These are phyloP conservation scores for Daldinia loculata DNA, from an alignment of 495 filamentous ascomycete genomes.

Conservation along the genomic window DNA sequence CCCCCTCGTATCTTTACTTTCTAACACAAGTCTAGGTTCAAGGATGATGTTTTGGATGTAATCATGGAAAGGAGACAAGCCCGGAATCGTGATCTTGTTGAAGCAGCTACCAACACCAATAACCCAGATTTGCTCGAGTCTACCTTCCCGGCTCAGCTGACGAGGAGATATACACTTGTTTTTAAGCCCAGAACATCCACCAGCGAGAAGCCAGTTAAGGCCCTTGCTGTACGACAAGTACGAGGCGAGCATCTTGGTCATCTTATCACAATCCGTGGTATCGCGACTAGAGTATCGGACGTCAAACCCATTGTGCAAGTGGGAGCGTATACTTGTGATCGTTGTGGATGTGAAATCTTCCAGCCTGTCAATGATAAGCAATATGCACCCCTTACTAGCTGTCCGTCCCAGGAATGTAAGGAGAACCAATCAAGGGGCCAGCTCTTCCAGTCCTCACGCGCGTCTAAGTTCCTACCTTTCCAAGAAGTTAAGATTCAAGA, in stretches of 20 bases:
- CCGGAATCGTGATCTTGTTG: slow-evolving; percentile 78
- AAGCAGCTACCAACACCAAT: slow-evolving; percentile 71
- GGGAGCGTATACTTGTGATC: slow-evolving; percentile 96
- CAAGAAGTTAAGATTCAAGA: slow-evolving; percentile 99
- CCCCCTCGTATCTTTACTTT: slow-evolving; percentile 5
- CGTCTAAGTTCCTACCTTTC: slow-evolving; percentile 96
- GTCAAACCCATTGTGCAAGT: slow-evolving; percentile 98
- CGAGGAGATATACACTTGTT: slow-evolving; percentile 90
- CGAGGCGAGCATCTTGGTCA: slow-evolving; percentile 90
- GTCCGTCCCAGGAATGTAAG: slow-evolving; percentile 86
- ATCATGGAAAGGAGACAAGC: slow-evolving; percentile 90
- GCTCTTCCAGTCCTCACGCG: slow-evolving; percentile 89
- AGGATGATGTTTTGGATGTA: slow-evolving; percentile 96
- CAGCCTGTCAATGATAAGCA: slow-evolving; percentile 93
- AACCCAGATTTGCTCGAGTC: slow-evolving; percentile 66
- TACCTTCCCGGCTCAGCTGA: slow-evolving; percentile 89
- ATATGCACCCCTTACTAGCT: slow-evolving; percentile 84
- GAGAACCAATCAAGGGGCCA: slow-evolving; percentile 92
- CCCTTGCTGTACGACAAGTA: slow-evolving; percentile 91
- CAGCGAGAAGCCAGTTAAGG: slow-evolving; percentile 76
- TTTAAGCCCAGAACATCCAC: slow-evolving; percentile 88
- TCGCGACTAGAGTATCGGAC: slow-evolving; percentile 93
- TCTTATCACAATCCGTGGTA: slow-evolving; percentile 93
- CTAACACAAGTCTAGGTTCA: slow-evolving; percentile 67
- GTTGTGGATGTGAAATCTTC: slow-evolving; percentile 96